Evolutionary conservation across 2,329 filamentous ascomycete genomes (phyloP).

Genomic region (Talaromyces piceae): DNA sequence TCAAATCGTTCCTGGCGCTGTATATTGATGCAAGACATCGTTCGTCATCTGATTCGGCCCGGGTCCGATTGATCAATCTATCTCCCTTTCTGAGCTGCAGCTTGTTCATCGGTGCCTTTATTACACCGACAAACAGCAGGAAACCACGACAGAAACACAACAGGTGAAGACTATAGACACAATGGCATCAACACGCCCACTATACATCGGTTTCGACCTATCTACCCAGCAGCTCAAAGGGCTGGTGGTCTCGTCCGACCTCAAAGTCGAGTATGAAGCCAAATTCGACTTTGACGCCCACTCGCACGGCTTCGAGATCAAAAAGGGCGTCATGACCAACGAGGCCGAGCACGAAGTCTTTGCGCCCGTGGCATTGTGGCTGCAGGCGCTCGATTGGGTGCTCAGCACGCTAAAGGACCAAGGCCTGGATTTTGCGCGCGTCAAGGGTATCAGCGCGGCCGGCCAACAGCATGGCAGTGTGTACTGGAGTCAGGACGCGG

Average conservation of each 20-base stretch:
- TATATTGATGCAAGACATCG: not conserved
- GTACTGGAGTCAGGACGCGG: constrained; percentile 73
- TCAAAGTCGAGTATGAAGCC: constrained; percentile 73
- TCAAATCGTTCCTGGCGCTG: too few species aligned
- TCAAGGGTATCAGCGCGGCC: constrained; percentile 79
- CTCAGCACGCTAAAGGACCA: constrained; percentile 62
- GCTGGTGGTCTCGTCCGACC: constrained; percentile 73
- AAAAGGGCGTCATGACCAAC: constrained; percentile 81
- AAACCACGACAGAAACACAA: not conserved
- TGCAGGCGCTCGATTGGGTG: constrained; percentile 85
- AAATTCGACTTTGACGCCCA: constrained; percentile 95
- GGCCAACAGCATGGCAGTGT: constrained; percentile 98
- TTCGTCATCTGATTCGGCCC: not conserved
- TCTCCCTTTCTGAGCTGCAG: not conserved
- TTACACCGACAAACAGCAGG: not conserved
- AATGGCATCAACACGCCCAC: constrained; percentile 34
- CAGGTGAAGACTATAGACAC: not conserved
- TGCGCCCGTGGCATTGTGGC: constrained; percentile 87
- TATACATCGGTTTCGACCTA: constrained; percentile 91
- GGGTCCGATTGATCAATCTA: not conserved
- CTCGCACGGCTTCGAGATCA: constrained; percentile 66
- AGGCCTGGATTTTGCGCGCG: constrained; percentile 63
- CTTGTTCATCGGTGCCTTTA: not conserved
- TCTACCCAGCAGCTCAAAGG: constrained; percentile 97
- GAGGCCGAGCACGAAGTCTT: constrained; percentile 80